Base-by-base conservation (phyloP, 2,329 filamentous ascomycete genomes). In the Diaporthe aspalathi region DNA sequence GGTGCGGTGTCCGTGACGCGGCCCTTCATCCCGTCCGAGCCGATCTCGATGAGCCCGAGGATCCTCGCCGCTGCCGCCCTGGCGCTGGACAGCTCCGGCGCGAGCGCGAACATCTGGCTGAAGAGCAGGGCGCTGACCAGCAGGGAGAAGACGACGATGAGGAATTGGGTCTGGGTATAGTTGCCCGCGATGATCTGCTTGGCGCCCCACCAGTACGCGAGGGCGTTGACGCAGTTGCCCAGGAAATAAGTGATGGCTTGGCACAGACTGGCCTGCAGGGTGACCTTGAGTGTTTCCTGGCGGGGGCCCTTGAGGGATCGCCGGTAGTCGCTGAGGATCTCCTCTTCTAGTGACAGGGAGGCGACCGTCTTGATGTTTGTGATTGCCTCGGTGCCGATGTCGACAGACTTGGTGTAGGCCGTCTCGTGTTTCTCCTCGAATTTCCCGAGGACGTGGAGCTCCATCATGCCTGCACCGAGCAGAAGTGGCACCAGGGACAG, bases 401-500 rank as follows among this genome's bases (percentile, higher is more conserved):
- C 85, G 20, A 91, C 88, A 2, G 91, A 90, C 53, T 86, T 85
- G 8, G 88, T 85, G 74, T 91, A 93, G 2, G 91, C 90, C 29
- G 86, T 87, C 50, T 90, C 87, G 74, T 92, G 90, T 17, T 87
- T 86, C 69, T 88, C 85, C 73, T 93, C 89, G 60, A 91, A 90
- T 47, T 86, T 84, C 2, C 88, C 86, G 1, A 93, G 85, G 3
- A 90, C 86, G 1, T 85, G 86, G 20, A 94, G 84, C 74, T 92
- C 88, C 87, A 94, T 89, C 73, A 92, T 86, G 0, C 92, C 92
- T 0, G 91, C 87, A 1, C 89, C 90, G 0, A 94, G 84, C 7
- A 94, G 86, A 12, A 94, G 80, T 0, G 92, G 93, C 0, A 94
- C 89, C 11, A 89, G 85, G 0, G 91, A 87, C 7, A 94, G 83